A percentile compares a stretch with the other conserved stretches of the same genome.
These are phyloP conservation scores for Nannizziopsis arthrosporioides DNA, from an alignment of 2,329 filamentous ascomycete genomes.

Conservation along the genomic window DNA sequence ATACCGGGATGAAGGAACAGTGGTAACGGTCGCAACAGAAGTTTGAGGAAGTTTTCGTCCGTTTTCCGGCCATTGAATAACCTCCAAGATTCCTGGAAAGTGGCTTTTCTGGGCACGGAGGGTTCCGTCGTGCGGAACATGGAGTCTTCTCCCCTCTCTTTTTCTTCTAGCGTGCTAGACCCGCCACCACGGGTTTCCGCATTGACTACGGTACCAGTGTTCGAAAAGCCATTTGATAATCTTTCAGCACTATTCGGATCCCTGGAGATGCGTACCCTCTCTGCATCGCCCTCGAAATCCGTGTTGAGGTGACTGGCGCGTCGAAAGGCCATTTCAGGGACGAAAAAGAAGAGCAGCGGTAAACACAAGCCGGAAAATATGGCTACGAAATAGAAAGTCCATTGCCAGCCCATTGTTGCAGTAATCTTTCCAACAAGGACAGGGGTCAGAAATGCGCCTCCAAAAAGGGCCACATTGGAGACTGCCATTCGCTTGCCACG, in stretches of 20 bases:
- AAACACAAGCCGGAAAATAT: constrained; percentile 67
- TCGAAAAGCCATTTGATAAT: background rate
- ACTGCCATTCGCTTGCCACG: constrained; percentile 80
- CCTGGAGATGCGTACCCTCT: constrained; percentile 13
- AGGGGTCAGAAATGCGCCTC: constrained; percentile 65
- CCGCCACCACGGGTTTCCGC: constrained; percentile 5
- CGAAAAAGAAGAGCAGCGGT: constrained; percentile 61
- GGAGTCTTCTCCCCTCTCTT: constrained; percentile 10
- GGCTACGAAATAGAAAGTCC: constrained; percentile 78
- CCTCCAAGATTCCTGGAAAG: constrained; percentile 49
- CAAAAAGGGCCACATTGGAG: constrained; percentile 57
- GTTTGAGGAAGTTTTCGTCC: constrained; percentile 57
- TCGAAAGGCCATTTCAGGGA: constrained; percentile 72
- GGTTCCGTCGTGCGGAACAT: background rate
- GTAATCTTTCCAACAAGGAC: constrained; percentile 87
- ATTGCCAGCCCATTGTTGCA: constrained; percentile 61
- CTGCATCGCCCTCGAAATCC: constrained; percentile 43
- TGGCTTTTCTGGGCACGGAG: constrained; percentile 37
- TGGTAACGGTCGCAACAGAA: constrained; percentile 62
- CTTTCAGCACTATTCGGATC: constrained; percentile 7
- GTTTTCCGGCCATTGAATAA: constrained; percentile 76
- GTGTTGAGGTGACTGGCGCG: constrained; percentile 58
- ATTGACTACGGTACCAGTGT: background rate
- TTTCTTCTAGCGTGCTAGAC: constrained; percentile 6
- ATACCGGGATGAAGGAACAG: constrained; percentile 77